Base-by-base conservation (phyloP, 164 flowering plant species). In the Berberis thunbergii region DNA sequence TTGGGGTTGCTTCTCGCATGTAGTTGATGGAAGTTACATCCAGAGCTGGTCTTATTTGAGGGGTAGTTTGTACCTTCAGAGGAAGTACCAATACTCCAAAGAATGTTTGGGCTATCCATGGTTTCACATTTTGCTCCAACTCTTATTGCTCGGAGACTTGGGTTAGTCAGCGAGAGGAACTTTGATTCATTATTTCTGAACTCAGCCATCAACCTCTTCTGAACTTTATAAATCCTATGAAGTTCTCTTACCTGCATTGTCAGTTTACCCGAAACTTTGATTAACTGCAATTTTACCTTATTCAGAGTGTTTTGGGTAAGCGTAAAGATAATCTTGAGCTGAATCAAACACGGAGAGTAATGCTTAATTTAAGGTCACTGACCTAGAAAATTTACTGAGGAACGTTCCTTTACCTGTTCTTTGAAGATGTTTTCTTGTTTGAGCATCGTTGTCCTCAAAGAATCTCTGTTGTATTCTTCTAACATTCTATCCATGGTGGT, bases 401-500 rank as follows among this genome's bases (percentile, higher is more conserved):
- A 26, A 26, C 26, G 26, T 26, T 26, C 26, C 26, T 26, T 26
- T 43, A 88, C 96, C 89, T 88, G 96, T 9, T 80, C 81, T 73
- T 74, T 79, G 76, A 88, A 88, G 53, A 74, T 68, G 54, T 81
- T 80, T 64, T 88, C 91, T 7, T 88, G 96, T 75, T 74, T 69
- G 69, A 81, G 74, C 81, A 88, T 86, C 57, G 81, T 83, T 58
- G 63, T 78, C 68, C 70, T 81, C 61, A 84, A 74, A 46, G 79
- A 72, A 44, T 88, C 84, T 4, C 71, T 49, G 71, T 65, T 77
- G 67, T 70, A 72, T n/a, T 69, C 72, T 43, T 82, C 80, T 3
- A 72, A 66, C 52, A 65, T 57, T 67, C 67, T 72, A 64, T 84
- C 85, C 86, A 86, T 82, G 60, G 75, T 64, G 59, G 26, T 26